Base-by-base conservation (phyloP, 352 stramenopile species). In the Thraustochytrium sp. region DNA sequence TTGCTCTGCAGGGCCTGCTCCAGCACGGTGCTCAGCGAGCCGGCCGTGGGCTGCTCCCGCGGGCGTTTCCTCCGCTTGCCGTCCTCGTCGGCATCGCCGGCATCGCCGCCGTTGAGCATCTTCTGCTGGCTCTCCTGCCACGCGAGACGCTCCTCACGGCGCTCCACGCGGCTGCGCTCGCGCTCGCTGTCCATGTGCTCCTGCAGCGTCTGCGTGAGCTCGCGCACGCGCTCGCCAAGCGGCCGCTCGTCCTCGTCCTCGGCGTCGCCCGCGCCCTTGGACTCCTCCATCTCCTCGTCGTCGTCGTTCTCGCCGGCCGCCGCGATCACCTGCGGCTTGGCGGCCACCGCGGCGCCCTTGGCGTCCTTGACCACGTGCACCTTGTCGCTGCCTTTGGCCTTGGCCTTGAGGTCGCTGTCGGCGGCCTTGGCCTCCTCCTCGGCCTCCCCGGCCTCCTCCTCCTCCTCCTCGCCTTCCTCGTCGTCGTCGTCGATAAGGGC, bases 1-100 rank as follows among this genome's bases (percentile, higher is more conserved):
- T 80, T 80, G 13, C 68, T 80, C 53, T 80, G 68, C 68, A 80
- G 53, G n/a, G 68, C 68, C 31, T 80, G 68, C 53, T 80, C 68
- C 1, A 80, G 68, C 29, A 80, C 68, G 4, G 68, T 65, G 51
- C 68, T 80, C 48, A 80, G 11, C 18, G 68, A 80, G 13, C 31
- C 68, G 13, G 68, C 53, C 0, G 48, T 63, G 18, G 42, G 4
- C 31, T 61, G 34, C 34, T 44, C 68, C 9, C 68, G 46, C 13
- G 46, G 68, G 4, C 68, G 68, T 42, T 80, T 80, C 53, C 68
- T 64, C 26, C 31, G 46, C 51, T 80, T 80, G 48, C 31, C 38
- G 68, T 68, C 49, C 9, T 53, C 68, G 34, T 40, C 63, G 16
- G 11, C 40, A 23, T 53, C 51, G 18, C 40, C 48, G 48, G 4